Evolutionary conservation across 2,329 filamentous ascomycete genomes (phyloP), one percentile per base, ranked within the genome.

Genomic region (Aspergillus latus): DNA sequence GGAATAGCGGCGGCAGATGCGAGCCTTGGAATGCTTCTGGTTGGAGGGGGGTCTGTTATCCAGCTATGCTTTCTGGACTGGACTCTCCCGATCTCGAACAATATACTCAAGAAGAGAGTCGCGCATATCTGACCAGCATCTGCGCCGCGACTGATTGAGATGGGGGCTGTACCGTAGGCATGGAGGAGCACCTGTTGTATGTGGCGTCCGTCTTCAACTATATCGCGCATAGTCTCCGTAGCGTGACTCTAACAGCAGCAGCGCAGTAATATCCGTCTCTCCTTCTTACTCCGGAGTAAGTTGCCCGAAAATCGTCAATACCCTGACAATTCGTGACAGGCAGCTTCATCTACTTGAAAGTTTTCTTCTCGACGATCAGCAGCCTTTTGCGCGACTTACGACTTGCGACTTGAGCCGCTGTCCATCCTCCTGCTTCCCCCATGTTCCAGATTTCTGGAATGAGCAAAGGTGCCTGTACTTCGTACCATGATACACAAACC

Each of bases 1-100:
- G 59, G 49, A 64, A 56, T 59, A 59, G 56, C 60, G 58, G 62
- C 61, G 60, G 56, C 60, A 44, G 51, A 48, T 62, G 61, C 62
- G 21, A 52, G 49, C 30, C 43, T 32, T 59, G 60, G 34, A 37
- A 37, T 37, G 59, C 51, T 56, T 45, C 59, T 54, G 57, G 56
- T 61, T 54, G 48, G 59, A 54, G 54, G 62, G 61, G 61, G 57
- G 52, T 52, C 53, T 58, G 49, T 57, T 61, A 58, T 62, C 56
- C 43, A 56, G 51, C 56, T 56, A 52, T 47, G 51, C 45, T 51
- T 45, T 37, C 45, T 49, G 43, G 50, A 53, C 56, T 62, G 56
- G 34, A 37, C 11, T 13, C 10, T 13, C n/a, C 10, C 34, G 10
- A 37, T 37, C 34, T 37, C 34, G 34, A 37, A 13, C 34, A 37